Evolutionary conservation across 2,329 filamentous ascomycete genomes (phyloP).

Genomic region (Aschersonia sp.): DNA sequence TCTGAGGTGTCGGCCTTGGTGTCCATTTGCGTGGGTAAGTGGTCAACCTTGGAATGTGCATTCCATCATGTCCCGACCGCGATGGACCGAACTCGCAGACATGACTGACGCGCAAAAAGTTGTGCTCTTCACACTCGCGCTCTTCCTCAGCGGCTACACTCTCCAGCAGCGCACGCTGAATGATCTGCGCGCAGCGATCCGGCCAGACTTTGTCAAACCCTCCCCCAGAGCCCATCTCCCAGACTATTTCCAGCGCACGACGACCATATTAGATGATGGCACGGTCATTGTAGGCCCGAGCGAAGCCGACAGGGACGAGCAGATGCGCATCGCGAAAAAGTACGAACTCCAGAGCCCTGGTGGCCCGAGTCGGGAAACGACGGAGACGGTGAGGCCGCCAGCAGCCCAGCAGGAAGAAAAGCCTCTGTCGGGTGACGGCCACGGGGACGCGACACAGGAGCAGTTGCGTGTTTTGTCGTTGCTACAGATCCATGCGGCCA

Average conservation of each 20-base stretch:
- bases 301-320: slow-evolving; percentile 15
- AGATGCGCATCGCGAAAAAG: slow-evolving; percentile 5
- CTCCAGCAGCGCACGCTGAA: slow-evolving; percentile 76
- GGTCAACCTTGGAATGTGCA: too few relatives aligned
- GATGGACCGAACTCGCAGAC: too few relatives aligned
- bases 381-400: background rate
- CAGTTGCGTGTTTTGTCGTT: slow-evolving; percentile 18
- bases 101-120: slow-evolving; percentile 28
- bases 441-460: slow-evolving; percentile 8
- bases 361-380: slow-evolving; percentile 8
- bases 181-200: slow-evolving; percentile 61
- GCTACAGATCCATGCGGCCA: slow-evolving; percentile 16
- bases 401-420: slow-evolving; percentile 6
- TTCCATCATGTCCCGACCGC: background rate
- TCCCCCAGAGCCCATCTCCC: slow-evolving; percentile 35
- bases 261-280: slow-evolving; percentile 32
- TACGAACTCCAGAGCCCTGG: slow-evolving; percentile 9
- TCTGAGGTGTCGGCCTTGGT: slow-evolving; percentile 56
- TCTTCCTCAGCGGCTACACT: slow-evolving; percentile 79
- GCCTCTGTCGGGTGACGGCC: background rate
- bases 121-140: slow-evolving; percentile 60
- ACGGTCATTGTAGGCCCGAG: slow-evolving; percentile 24
- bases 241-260: slow-evolving; percentile 30
- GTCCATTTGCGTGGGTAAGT: slow-evolving; percentile 47
- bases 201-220: slow-evolving; percentile 27